A percentile compares a stretch with the other conserved stretches of the same genome.
These are phyloP conservation scores for Colletotrichum sp. DNA, from an alignment of 2,329 filamentous ascomycete genomes.

Conservation along the genomic window DNA sequence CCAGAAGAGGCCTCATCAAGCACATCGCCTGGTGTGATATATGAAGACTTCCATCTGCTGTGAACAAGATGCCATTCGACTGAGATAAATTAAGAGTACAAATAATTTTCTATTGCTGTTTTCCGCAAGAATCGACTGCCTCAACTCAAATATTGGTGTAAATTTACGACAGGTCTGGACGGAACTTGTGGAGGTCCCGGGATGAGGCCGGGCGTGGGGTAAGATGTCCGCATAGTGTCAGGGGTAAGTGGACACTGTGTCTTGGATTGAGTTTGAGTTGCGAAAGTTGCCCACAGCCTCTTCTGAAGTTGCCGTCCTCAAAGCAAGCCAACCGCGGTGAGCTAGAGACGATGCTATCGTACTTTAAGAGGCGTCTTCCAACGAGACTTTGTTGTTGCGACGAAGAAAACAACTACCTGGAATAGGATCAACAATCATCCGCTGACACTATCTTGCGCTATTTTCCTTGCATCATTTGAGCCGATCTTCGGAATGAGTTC, in stretches of 20 bases:
- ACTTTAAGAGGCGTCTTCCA: not conserved
- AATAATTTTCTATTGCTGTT: fast-evolving
- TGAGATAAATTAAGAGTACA: fast-evolving
- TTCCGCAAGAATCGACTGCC: not conserved
- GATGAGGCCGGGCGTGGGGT: not conserved
- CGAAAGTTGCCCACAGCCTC: not conserved
- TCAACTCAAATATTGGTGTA: not conserved
- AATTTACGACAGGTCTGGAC: not conserved
- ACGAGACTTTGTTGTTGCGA: not conserved
- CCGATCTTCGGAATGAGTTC: not conserved
- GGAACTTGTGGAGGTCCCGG: not conserved
- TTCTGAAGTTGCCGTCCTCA: not conserved
- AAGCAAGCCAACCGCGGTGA: not conserved
- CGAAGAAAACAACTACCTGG: not conserved
- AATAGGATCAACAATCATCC: not conserved
- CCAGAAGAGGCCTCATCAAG: not conserved
- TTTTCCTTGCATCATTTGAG: not conserved
- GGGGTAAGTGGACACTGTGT: not conserved
- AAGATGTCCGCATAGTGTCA: not conserved
- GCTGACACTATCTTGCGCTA: not conserved
- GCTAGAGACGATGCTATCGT: not conserved
- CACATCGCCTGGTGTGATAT: not conserved
- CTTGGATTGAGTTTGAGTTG: not conserved
- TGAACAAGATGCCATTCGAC: not conserved
- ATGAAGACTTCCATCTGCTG: not conserved